phyloP scores from a whole-genome alignment of 2,329 filamentous ascomycete genomes.

The Fusarium secorum region DNA sequence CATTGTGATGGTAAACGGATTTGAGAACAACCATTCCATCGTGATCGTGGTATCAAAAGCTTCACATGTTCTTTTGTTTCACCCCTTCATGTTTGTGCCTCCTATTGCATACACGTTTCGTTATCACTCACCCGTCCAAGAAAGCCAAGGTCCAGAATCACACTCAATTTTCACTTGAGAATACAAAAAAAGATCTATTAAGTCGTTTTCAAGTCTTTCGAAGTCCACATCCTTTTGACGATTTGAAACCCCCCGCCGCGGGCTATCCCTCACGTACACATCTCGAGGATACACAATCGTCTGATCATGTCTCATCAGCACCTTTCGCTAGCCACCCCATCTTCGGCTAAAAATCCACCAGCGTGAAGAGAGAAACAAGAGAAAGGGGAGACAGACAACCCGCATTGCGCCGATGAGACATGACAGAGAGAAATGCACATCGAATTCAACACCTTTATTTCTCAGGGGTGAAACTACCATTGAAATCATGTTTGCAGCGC shows the following conservation, averaged over 20 bases:
- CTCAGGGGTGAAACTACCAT: slow-evolving; percentile 1
- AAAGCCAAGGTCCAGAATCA: background rate
- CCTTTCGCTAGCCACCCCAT: background rate
- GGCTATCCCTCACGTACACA: slow-evolving; percentile 8
- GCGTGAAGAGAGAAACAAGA: background rate
- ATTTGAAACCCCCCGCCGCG: slow-evolving; percentile 19
- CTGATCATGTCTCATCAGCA: slow-evolving; percentile 11
- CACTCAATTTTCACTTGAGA: background rate
- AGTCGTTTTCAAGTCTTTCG: slow-evolving; percentile 37
- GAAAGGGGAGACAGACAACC: background rate
- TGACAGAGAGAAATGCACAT: background rate
- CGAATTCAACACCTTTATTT: background rate
- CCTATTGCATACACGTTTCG: background rate
- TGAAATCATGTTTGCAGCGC: background rate
- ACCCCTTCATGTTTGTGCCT: background rate
- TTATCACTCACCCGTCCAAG: background rate
- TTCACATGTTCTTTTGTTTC: background rate
- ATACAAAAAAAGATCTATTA: slow-evolving; percentile 41
- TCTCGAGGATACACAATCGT: background rate
- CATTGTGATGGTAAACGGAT: background rate
- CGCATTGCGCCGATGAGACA: background rate
- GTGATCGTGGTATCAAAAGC: background rate
- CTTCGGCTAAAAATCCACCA: background rate
- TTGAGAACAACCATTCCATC: background rate
- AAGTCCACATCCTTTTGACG: slow-evolving; percentile 21